Evolutionary conservation across 768 basidiomycete species (phyloP).

Genomic region (Glaciozyma martinii): DNA sequence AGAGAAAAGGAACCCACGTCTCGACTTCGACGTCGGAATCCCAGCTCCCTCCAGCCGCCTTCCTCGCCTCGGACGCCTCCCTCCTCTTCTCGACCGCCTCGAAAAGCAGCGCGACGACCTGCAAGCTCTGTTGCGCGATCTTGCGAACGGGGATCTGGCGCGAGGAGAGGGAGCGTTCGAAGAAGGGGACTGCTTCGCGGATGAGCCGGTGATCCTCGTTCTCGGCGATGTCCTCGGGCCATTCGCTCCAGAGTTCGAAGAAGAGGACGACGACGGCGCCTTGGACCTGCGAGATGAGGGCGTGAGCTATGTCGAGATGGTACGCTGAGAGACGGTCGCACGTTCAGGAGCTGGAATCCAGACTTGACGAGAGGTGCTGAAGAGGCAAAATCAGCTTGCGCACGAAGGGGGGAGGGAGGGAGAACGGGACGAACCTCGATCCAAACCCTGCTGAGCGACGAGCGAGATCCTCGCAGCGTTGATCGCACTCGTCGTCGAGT

Average conservation of each 20-base stretch:
- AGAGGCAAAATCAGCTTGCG: background rate
- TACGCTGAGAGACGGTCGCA: background rate
- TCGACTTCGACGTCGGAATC: background rate
- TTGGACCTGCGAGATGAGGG: background rate
- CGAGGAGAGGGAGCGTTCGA: background rate
- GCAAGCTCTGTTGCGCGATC: conserved; percentile 3
- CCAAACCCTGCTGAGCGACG: background rate
- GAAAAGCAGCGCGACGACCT: background rate
- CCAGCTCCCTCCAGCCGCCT: background rate
- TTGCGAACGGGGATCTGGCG: background rate
- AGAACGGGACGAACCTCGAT: conserved; percentile 2
- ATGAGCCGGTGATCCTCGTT: conserved; percentile 5
- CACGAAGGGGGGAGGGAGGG: background rate
- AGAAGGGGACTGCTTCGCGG: background rate
- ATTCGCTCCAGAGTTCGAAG: conserved; percentile 5
- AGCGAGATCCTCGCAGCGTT: conserved; percentile 1
- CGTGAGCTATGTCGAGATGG: background rate
- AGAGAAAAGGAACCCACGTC: background rate
- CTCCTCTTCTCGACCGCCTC: conserved; percentile 2
- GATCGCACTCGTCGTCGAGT: conserved; percentile 7
- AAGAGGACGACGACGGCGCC: conserved; percentile 14
- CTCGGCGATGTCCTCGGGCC: background rate
- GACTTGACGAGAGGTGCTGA: conserved; percentile 2
- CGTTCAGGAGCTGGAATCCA: conserved; percentile 9
- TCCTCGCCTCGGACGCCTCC: background rate